Base-by-base conservation (phyloP, 768 basidiomycete genomes). In the Amanita rubescens region DNA sequence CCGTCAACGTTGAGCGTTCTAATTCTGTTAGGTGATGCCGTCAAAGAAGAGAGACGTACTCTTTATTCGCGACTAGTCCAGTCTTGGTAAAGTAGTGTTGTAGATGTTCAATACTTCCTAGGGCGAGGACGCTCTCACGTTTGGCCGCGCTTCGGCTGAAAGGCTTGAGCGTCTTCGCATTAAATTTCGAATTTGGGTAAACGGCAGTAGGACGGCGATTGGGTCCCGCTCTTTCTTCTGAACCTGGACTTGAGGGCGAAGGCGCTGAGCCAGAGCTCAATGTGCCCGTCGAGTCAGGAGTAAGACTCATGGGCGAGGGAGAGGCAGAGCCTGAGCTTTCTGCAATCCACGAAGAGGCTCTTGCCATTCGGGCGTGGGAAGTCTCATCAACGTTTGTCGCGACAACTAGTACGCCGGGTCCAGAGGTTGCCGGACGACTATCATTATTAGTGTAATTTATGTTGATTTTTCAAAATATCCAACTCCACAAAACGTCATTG, bases 51-150 rank as follows among this genome's bases (percentile, higher is more conserved):
- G 52, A 43, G 51, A 58, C 85, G 71, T 70, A 87, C 91, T 81
- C 79, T 69, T 77, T 77, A 72, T 84, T 81, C 32, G 85, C 75
- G 22, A 76, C 77, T 51, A 93, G 77, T 1, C 90, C 90, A 0
- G 88, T 82, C 77, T 93, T 93, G 7, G 89, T 90, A 62, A 94
- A 97, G 65, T 94, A 94, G 62, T 94, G 86, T 69, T 97, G 94
- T 38, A 97, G 78, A 65, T 96, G 90, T 65, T 95, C 89, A 60
- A 97, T 97, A 65, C 90, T 93, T n/a, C 94, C 94, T 15, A 97
- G 71, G 0, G 91, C 83, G 83, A 94, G 87, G 17, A 97, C 94
- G 60, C 89, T 92, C 67, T 92, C 90, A 39, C 94, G 81, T 70
- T 94, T 95, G 3, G 91, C 90, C 0, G 94, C 94, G 56, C 88